Evolutionary conservation across 257 asterid genomes (phyloP).

Genomic region (Penstemon eatonii): DNA sequence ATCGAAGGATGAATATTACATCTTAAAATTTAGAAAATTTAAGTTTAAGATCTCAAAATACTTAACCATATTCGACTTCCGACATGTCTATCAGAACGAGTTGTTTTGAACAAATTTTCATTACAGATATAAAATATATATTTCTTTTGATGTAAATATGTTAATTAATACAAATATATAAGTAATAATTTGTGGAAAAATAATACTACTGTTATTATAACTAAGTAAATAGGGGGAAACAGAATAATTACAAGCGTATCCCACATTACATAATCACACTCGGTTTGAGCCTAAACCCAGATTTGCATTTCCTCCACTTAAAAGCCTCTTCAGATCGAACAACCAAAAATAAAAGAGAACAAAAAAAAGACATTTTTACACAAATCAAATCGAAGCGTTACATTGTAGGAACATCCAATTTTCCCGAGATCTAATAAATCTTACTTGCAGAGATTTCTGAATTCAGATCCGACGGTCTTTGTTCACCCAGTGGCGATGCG

Average conservation of each 20-base stretch:
- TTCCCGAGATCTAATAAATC: slow-evolving; percentile 43
- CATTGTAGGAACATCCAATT: slow-evolving; percentile 11
- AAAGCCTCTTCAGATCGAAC: slow-evolving; percentile 24
- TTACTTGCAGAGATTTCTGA: slow-evolving; percentile 9
- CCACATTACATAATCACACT: slow-evolving; percentile 27
- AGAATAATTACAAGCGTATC: background rate
- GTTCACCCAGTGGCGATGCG: slow-evolving; percentile 43
- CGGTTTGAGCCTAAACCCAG: slow-evolving; percentile 33
- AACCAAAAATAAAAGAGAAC: background rate
- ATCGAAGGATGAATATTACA: too few species aligned
- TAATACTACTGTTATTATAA: background rate
- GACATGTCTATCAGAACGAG: too few species aligned
- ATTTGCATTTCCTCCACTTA: slow-evolving; percentile 18
- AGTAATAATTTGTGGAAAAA: background rate
- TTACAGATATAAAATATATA: too few species aligned
- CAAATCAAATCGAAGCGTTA: slow-evolving; percentile 13
- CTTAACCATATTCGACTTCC: too few species aligned
- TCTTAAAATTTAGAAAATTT: too few species aligned
- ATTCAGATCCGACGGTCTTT: slow-evolving; percentile 41
- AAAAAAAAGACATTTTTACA: too few species aligned
- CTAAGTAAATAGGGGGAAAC: too few species aligned
- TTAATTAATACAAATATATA: too few species aligned
- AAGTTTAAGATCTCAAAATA: too few species aligned
- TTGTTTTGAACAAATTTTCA: too few species aligned
- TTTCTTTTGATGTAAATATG: too few species aligned